Base-by-base conservation (phyloP, 75 land plant genomes). In the Pinus tabuliformis region DNA sequence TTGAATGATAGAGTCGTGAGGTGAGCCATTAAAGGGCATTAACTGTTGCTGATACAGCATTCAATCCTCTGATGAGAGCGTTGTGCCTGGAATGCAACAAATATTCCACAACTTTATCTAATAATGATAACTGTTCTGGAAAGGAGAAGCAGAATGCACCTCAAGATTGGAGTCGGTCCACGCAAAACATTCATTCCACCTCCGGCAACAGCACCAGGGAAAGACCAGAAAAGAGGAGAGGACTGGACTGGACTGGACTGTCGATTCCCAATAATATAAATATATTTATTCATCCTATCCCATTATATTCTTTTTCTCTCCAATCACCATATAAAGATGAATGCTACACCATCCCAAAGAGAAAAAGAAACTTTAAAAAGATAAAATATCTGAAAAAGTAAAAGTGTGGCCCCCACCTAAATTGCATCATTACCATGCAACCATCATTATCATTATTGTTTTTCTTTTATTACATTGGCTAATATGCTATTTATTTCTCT, bases 11-110 rank as follows among this genome's bases (percentile, higher is more conserved):
- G 39, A 20, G 39, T 68, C 39, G 72, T 68, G 22, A 39, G 54
- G 72, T 68, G 42, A 39, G 54, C 54, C 72, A 68, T 66, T 37
- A 66, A 66, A 39, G 52, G 45, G n/a, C 42, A 66, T 64, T 39
- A 6, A 68, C 11, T 42, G 54, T 9, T 49, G 54, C 54, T 49
- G 54, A 9, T 49, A 12, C 54, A 9, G 54, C 54, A 49, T 49
- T 49, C 54, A 49, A 49, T 49, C 11, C 54, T 49, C 54, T 11
- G 54, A 49, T 11, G 54, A 49, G 54, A 1, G 54, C 54, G 11
- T 49, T 49, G 54, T 49, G 54, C 54, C 54, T 39, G 52, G n/a
- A 68, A 21, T 12, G 52, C 72, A 42, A 18, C 49, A 21, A 45
- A 68, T 39, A 68, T 39, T 37, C 42, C 68, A 36, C 33, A 16